Conservation (phyloP, 2,329 filamentous ascomycete species). For the Fusarium anguioides region DNA sequence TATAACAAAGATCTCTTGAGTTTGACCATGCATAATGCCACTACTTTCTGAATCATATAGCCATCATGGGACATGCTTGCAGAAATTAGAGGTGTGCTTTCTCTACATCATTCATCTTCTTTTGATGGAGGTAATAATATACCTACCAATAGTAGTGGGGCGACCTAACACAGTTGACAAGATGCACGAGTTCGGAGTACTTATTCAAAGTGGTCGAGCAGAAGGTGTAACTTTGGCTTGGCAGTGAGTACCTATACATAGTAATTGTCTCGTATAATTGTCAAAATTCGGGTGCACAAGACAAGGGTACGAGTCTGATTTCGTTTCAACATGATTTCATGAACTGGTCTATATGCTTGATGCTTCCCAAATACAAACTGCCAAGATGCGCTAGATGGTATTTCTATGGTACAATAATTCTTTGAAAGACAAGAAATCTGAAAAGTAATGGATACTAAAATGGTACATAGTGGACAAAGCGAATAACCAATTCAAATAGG, state of each 20-base stretch:
- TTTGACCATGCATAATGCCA: not conserved
- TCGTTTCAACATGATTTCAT: not conserved
- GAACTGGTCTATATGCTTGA: conserved; percentile 33
- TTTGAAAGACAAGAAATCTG: not conserved
- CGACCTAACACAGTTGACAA: not conserved
- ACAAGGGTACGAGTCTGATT: not conserved
- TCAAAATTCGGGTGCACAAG: not conserved
- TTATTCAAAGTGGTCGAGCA: too few species aligned
- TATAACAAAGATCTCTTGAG: not conserved
- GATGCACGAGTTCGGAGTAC: not conserved
- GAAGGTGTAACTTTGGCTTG: too few species aligned
- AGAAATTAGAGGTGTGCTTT: not conserved
- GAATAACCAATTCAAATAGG: not conserved
- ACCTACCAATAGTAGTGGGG: not conserved
- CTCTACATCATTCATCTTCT: not conserved
- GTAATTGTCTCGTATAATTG: not conserved
- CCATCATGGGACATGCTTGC: not conserved
- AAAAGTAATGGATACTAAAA: not conserved
- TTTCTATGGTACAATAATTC: conserved; percentile 34
- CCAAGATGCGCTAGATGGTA: conserved; percentile 34
- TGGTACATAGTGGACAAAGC: not conserved
- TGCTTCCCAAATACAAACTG: conserved; percentile 16
- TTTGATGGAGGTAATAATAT: not conserved
- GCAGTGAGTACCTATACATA: not conserved
- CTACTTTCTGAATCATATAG: not conserved